Evolutionary conservation across 768 basidiomycete species (phyloP), one percentile per base, ranked within the genome.

Genomic region (Tylopilus sp.): DNA sequence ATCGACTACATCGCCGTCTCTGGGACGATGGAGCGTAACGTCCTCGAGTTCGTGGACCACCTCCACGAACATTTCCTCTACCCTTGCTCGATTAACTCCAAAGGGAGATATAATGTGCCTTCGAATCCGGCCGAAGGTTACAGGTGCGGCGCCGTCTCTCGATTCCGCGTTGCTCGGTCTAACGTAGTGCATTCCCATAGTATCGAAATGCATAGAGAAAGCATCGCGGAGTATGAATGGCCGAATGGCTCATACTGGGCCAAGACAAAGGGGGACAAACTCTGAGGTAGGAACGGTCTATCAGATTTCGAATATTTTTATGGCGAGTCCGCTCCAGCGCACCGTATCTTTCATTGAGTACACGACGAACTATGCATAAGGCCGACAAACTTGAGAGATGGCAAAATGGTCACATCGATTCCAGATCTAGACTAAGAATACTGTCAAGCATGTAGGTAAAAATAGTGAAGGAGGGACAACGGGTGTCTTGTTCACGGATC

Each of bases 1-100:
- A 97, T 98, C 66, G 95, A 98, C 71, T 98, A 95, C 65, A 89
- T 98, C 60, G 83, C 82, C 55, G 77, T 98, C 50, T 95, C 93
- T 1, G 95, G 93, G 3, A 81, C 85, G 19, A 95, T 95, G 86
- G 92, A 96, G 61, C 83, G 89, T 45, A 97, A 98, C 66, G 95
- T 97, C 5, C 84, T 98, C 36, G 94, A 92, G 70, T 91, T 83
- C 58, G 88, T 86, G 29, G 87, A 92, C 66, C 95, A 97, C 69
- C 76, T 98, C 34, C 95, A 98, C 71, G 92, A 98, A 63, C 90
- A 97, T 67, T 98, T 97, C 72, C 73, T 86, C 38, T 84, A 84
- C 55, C 93, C 92, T 3, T 91, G 89, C 62, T 87, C 90, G 17
- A 92, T 98, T 74, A 97, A 95, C 72, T 56, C 72, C 2, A 78